These are phyloP conservation scores for Rhodotorula sp. DNA, from an alignment of 1,284 basidiomycete genomes.

Conservation along the genomic window DNA sequence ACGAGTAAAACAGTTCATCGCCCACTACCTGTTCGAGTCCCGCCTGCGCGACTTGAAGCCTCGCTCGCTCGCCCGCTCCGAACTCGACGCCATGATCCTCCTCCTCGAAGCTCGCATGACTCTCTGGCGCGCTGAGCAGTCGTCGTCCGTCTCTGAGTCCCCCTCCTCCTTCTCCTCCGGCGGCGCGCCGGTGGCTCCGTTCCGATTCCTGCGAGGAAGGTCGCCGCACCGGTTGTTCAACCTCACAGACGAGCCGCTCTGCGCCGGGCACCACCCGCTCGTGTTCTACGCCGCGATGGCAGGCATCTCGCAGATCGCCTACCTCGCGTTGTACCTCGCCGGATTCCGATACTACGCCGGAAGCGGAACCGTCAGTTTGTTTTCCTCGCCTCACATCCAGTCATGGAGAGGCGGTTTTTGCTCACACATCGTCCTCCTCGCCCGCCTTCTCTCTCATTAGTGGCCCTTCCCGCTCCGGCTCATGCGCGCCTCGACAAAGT, in stretches of 20 bases:
- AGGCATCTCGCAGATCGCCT: conserved; percentile 8
- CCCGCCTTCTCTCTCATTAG: background rate
- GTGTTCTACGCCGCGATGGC: conserved; percentile 31
- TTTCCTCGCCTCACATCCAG: fast-evolving
- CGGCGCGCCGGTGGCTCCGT: conserved; percentile 1
- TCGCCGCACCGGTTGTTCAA: conserved; percentile 22
- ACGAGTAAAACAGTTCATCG: conserved; percentile 17
- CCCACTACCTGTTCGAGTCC: conserved; percentile 27
- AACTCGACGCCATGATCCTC: conserved; percentile 33
- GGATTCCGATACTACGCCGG: conserved; percentile 37
- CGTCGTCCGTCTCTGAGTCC: no score
- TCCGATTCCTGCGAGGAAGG: conserved; percentile 28
- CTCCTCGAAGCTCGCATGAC: conserved; percentile 33
- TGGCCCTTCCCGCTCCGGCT: conserved; percentile 27
- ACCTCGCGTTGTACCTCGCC: conserved; percentile 14
- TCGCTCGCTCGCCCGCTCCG: conserved; percentile 12
- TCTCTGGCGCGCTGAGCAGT: conserved; percentile 6
- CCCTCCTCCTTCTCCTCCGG: no score
- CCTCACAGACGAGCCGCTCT: conserved; percentile 21
- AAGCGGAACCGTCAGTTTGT: background rate
- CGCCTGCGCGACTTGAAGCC: conserved; percentile 19
- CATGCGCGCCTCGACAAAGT: conserved; percentile 23
- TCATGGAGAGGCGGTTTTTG: no score
- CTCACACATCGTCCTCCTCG: no score
- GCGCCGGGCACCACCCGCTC: conserved; percentile 27